Percentiles rank a stretch among this genome's conserved stretches.
Evolutionary conservation across 2,329 filamentous ascomycete species (phyloP).

Genomic region (Fusarium temperatum): DNA sequence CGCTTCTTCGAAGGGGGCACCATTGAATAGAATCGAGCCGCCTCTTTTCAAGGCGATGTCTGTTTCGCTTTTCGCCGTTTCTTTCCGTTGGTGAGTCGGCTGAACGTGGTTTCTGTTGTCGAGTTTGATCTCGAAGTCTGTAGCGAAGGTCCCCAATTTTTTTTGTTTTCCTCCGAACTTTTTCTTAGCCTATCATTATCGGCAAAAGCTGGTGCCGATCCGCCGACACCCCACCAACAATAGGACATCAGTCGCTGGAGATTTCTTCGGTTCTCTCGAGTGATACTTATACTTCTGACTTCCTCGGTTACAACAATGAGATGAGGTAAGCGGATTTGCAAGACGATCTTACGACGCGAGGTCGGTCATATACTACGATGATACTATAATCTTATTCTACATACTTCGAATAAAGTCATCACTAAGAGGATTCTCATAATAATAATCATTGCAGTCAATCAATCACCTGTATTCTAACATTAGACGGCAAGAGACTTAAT

Average conservation of each 20-base stretch:
- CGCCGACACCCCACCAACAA: conserved; percentile 25
- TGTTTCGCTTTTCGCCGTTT: not conserved
- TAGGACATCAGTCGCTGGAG: not conserved
- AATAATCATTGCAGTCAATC: not conserved
- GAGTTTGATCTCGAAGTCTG: conserved; percentile 15
- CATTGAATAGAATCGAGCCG: conserved; percentile 40
- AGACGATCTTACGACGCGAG: not conserved
- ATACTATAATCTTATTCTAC: not conserved
- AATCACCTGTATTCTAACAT: not conserved
- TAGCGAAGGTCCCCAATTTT: conserved; percentile 28
- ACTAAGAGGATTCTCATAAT: not conserved
- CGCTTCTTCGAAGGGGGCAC: conserved; percentile 49
- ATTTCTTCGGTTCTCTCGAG: not conserved
- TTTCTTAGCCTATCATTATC: conserved; percentile 30
- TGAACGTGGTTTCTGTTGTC: conserved; percentile 14
- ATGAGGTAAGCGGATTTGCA: not conserved
- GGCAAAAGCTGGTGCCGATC: conserved; percentile 37
- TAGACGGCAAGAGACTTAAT: not conserved
- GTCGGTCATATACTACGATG: not conserved
- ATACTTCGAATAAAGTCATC: not conserved
- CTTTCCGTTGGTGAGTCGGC: not conserved
- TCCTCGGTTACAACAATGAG: not conserved
- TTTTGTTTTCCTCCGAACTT: conserved; percentile 27
- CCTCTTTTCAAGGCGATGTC: conserved; percentile 10
- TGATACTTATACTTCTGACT: conserved; percentile 1